These are phyloP conservation scores for Cerioporus squamosus DNA, from an alignment of 1,284 basidiomycete genomes.

Conservation along the genomic window DNA sequence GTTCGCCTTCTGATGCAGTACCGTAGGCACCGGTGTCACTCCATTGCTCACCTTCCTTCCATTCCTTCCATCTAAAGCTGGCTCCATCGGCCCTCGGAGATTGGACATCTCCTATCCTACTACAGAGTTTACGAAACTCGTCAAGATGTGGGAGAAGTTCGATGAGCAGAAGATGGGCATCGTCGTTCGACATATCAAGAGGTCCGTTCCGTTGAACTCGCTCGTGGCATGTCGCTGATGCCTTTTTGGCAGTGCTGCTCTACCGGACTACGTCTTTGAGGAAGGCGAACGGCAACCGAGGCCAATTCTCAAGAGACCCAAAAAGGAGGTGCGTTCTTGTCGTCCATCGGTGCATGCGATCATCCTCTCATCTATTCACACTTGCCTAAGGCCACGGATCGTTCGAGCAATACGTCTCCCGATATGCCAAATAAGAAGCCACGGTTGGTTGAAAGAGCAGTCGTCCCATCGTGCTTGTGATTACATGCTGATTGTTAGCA, in stretches of 20 bases:
- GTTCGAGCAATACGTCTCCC: conserved; percentile 64
- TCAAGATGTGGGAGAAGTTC: conserved; percentile 96
- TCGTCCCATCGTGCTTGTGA: conserved; percentile 19
- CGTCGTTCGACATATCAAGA: conserved; percentile 91
- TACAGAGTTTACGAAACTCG: conserved; percentile 93
- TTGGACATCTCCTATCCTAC: conserved; percentile 98
- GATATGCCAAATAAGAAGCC: conserved; percentile 80
- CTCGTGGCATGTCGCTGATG: conserved; percentile 10
- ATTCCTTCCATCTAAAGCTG: conserved; percentile 48
- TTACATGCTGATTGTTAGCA: conserved; percentile 42
- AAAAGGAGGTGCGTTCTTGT: conserved; percentile 70
- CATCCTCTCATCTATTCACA: conserved; percentile 4
- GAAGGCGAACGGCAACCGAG: conserved; percentile 76
- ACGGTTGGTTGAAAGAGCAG: conserved; percentile 44
- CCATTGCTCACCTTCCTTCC: conserved; percentile 16
- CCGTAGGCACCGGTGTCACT: background rate
- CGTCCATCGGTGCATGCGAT: too few species aligned
- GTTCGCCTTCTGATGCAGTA: conserved; percentile 30
- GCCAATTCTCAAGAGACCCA: conserved; percentile 64
- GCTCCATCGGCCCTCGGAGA: conserved; percentile 72
- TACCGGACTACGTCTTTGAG: conserved; percentile 87
- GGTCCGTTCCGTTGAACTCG: conserved; percentile 40
- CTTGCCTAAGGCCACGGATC: conserved; percentile 56
- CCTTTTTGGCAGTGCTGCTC: conserved; percentile 52
- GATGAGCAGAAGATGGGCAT: conserved; percentile 95